phyloP scores from a whole-genome alignment of 148 eudicot genomes.

The Suaeda aralocaspica region DNA sequence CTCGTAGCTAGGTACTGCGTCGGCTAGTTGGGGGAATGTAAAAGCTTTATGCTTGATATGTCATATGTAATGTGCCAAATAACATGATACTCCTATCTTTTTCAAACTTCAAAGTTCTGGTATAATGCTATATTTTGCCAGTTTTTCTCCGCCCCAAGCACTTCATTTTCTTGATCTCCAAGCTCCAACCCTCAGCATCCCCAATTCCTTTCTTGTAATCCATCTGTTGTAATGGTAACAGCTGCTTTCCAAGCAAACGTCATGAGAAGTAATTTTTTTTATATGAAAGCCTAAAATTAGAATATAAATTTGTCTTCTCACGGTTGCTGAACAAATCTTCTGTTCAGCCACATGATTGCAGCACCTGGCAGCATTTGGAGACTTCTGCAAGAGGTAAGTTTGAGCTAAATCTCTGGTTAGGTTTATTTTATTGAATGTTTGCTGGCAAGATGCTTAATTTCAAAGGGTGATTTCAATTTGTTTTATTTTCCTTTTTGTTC shows the following conservation, averaged over 20 bases:
- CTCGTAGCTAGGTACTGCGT: neutral
- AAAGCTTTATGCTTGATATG: neutral
- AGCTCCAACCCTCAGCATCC: neutral
- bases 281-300: neutral
- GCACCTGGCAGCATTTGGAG: slow-evolving; percentile 10
- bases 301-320: slow-evolving; percentile 7
- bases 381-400: slow-evolving; percentile 16
- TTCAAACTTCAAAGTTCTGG: neutral
- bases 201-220: neutral
- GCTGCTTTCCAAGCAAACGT: neutral
- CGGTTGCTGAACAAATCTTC: slow-evolving; percentile 13
- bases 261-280: neutral
- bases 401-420: neutral
- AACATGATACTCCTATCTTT: neutral
- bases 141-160: neutral
- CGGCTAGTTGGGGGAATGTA: neutral
- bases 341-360: slow-evolving; percentile 13
- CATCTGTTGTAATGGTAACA: neutral
- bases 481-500: neutral
- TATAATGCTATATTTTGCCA: neutral
- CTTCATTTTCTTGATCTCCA: neutral
- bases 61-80: neutral
- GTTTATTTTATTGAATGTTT: neutral
- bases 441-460: neutral
- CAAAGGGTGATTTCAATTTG: neutral